Percentiles rank a stretch among this genome's conserved stretches.
Conservation (phyloP, 2,329 filamentous ascomycete species). For the Pestalotiopsis sp. region DNA sequence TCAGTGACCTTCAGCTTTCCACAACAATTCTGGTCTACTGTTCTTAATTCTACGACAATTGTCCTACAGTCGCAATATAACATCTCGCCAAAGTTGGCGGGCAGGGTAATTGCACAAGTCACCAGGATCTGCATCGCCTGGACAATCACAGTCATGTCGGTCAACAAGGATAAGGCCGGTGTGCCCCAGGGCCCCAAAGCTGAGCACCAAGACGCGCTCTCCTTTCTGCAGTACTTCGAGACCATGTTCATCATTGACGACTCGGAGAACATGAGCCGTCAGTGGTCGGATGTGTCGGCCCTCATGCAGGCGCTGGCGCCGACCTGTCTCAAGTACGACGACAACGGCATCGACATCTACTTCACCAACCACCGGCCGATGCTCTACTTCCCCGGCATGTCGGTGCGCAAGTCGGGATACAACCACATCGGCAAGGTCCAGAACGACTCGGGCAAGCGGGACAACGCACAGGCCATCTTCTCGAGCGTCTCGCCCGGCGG, state of each 20-base stretch:
- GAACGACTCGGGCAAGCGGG: conserved; percentile 20
- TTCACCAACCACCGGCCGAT: conserved; percentile 63
- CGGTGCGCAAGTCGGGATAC: conserved; percentile 18
- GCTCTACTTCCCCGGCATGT: conserved; percentile 7
- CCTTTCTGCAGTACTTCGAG: conserved; percentile 66
- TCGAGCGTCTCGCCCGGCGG: conserved; percentile 20
- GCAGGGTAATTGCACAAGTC: background rate
- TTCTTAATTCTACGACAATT: background rate
- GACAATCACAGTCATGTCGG: background rate
- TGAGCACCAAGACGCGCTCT: conserved; percentile 53
- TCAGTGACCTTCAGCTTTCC: background rate
- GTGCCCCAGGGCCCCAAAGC: conserved; percentile 18
- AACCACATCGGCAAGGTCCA: conserved; percentile 21
- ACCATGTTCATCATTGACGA: conserved; percentile 77
- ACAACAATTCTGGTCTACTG: background rate
- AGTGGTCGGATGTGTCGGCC: conserved; percentile 63
- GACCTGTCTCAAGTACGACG: conserved; percentile 66
- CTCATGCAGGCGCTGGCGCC: conserved; percentile 66
- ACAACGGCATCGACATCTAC: conserved; percentile 70
- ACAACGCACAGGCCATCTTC: conserved; percentile 28
- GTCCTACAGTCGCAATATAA: background rate
- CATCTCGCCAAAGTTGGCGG: background rate
- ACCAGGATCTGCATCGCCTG: background rate
- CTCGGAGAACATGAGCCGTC: conserved; percentile 64
- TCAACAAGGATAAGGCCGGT: conserved; percentile 22